These are phyloP conservation scores for Fusarium sp. DNA, from an alignment of 2,329 filamentous ascomycete species.

Conservation along the genomic window DNA sequence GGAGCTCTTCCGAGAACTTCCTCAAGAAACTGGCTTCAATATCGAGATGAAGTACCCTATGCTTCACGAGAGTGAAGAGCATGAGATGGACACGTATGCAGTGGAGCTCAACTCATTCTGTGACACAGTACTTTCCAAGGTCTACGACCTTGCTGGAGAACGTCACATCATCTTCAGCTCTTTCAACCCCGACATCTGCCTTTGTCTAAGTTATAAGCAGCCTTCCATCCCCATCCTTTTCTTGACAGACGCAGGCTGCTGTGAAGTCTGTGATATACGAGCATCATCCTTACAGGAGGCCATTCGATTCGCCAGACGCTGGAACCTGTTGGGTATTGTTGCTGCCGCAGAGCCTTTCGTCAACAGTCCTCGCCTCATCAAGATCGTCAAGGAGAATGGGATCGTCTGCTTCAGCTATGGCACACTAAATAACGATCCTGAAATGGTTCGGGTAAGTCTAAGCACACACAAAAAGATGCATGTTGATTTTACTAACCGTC, in stretches of 20 bases:
- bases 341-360: slow-evolving; percentile 88
- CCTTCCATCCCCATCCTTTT: slow-evolving; percentile 96
- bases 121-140: slow-evolving; percentile 88
- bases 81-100: slow-evolving; percentile 96
- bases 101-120: slow-evolving; percentile 97
- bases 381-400: slow-evolving; percentile 92
- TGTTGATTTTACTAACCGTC: slow-evolving; percentile 11
- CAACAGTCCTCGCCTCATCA: slow-evolving; percentile 86
- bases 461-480: background rate
- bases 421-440: slow-evolving; percentile 85
- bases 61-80: slow-evolving; percentile 93
- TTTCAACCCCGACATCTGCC: slow-evolving; percentile 96
- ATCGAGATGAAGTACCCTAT: slow-evolving; percentile 99
- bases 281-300: slow-evolving; percentile 94
- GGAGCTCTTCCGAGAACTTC: slow-evolving; percentile 88
- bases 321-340: slow-evolving; percentile 94
- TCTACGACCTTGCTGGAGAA: slow-evolving; percentile 83
- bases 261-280: slow-evolving; percentile 84
- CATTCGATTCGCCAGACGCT: slow-evolving; percentile 90
- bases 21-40: slow-evolving; percentile 89
- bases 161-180: slow-evolving; percentile 97
- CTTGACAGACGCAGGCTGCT: slow-evolving; percentile 87
- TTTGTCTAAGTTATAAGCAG: slow-evolving; percentile 95
- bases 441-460: slow-evolving; percentile 79
- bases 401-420: slow-evolving; percentile 96